Evolutionary conservation across 768 basidiomycete genomes (phyloP), one percentile per base, ranked within the genome.

Genomic region (Tephrocybe sp.): DNA sequence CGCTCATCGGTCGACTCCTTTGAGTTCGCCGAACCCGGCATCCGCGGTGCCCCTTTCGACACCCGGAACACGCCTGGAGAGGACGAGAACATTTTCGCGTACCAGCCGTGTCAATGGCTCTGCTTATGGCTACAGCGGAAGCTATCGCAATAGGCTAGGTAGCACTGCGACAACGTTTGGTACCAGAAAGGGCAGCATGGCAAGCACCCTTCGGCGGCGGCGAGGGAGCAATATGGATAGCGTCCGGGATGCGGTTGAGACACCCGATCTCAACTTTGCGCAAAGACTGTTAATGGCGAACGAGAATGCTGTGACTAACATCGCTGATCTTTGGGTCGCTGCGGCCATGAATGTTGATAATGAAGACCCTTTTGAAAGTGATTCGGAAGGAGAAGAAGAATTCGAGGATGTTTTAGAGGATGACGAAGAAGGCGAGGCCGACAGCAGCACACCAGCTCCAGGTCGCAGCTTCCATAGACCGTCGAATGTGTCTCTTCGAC

Each of bases 261-360:
- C 59, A 0, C 58, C 73, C 27, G 87, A 87, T 56, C 76, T 92
- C 43, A 92, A 90, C 59, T 92, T 98, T 56, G 87, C 95, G 0
- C 91, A 96, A 64, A 79, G 92, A 51, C 63, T 96, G 19, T 70
- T 96, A 36, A 84, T 95, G 73, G 96, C 96, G 16, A 97, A 97
- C 67, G 94, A 97, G 68, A 89, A 92, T 58, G 88, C 92, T 11
- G 93, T 94, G 4, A 95, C 92, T 49, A 92, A 87, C 57, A 90
- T 99, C 61, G 91, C 93, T 19, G 96, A 98, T 68, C 73, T 99
- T 18, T 99, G 97, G 97, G 92, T 98, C 44, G 92, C 93, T 4
- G 89, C 95, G 16, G 97, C 96, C 5, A 92, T 96, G 72, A 97
- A 96, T 52, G 92, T 87, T 25, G 94, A 96, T 62, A 88, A 89